Evolutionary conservation across 495 filamentous ascomycete species (phyloP), one percentile per base, ranked within the genome.

Genomic region (Penicillium roqueforti): DNA sequence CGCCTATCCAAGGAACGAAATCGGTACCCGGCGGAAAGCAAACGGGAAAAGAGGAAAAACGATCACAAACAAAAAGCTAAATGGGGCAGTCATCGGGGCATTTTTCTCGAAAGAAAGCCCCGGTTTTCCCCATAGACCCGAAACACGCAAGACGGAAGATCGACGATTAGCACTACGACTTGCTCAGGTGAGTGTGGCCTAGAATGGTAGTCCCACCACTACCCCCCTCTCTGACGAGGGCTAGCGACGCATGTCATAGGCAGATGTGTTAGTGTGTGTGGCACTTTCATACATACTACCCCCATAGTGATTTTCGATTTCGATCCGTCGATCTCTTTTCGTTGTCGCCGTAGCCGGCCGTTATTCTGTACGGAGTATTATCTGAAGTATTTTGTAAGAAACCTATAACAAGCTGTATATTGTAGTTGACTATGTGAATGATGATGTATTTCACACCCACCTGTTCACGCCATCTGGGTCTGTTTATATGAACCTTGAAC

Each of bases 61-160:
- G 13, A 14, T 14, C 20, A 26, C n/a, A 36, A 36, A 22, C 40
- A 26, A 43, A 43, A 22, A 1, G 6, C 23, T 23, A n/a, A 43
- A 43, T 14, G 14, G 41, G 39, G 1, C 13, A 43, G 23, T 14
- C 7, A 43, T 43, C 23, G n/a, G n/a, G n/a, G n/a, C n/a, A n/a
- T n/a, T n/a, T n/a, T 39, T 48, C 36, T 55, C 19, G 53, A 54
- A 47, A 39, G 22, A 52, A 11, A 18, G 13, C 49, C 47, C 34
- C 23, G 6, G 10, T 29, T 42, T 50, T 43, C 32, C 38, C 38
- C 58, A 61, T 58, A 54, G 29, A 57, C 47, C 34, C 50, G 48
- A 62, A 62, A 62, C 58, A 50, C 50, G 48, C 60, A 62, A 62
- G 55, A 50, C 60, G 51, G 59, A 50, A 42, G 62, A 65, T 65